Conservation (phyloP, 768 basidiomycete species). For the Omphalotus guepiniiformis region DNA sequence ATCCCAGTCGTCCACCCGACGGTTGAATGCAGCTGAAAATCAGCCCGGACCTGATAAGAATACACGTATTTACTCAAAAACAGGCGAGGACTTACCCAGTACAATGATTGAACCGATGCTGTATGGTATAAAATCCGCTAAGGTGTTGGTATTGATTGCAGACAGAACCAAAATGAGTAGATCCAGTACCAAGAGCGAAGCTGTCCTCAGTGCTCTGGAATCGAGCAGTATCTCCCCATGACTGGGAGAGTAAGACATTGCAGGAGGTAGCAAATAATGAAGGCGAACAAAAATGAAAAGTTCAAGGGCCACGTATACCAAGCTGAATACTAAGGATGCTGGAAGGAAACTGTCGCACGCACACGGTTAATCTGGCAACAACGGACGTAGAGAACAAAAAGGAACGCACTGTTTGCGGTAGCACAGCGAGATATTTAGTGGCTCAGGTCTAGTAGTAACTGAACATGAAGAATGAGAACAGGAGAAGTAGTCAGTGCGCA, state of each 20-base stretch:
- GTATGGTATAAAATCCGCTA: conserved; percentile 39
- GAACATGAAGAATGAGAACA: neutral
- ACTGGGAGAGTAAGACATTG: conserved; percentile 10
- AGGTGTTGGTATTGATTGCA: conserved; percentile 26
- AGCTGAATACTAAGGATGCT: conserved; percentile 30
- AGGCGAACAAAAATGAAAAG: conserved; percentile 33
- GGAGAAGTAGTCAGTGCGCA: conserved; percentile 13
- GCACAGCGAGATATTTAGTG: conserved; percentile 24
- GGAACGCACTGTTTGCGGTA: conserved; percentile 25
- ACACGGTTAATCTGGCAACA: neutral
- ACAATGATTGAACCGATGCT: conserved; percentile 37
- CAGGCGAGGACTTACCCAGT: conserved; percentile 28
- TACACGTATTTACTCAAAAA: neutral
- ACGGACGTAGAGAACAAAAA: neutral
- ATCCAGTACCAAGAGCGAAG: conserved; percentile 41
- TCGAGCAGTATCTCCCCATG: conserved; percentile 21
- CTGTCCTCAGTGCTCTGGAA: conserved; percentile 25
- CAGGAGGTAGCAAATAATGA: conserved; percentile 21
- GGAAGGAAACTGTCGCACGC: conserved; percentile 33
- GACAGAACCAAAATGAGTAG: conserved; percentile 35
- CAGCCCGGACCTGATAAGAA: neutral
- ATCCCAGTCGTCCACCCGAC: neutral
- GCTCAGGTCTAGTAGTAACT: conserved; percentile 15
- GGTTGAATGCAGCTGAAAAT: conserved; percentile 14
- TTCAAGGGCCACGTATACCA: conserved; percentile 33